These are phyloP conservation scores for Geotrichum reessii DNA, from an alignment of 1,139 yeast species.

Conservation along the genomic window DNA sequence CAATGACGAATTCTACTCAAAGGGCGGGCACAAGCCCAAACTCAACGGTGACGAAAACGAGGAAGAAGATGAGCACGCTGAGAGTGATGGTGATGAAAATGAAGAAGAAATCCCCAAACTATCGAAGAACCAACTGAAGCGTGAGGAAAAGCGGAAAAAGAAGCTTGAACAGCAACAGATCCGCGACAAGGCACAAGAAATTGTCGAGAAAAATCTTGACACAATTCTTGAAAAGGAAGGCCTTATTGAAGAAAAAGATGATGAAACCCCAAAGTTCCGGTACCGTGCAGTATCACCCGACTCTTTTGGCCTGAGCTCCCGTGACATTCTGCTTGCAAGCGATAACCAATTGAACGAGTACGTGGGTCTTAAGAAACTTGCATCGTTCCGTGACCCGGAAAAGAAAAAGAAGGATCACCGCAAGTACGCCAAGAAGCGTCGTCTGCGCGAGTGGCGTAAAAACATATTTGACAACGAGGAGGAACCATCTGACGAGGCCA, in stretches of 20 bases:
- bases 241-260: conserved; percentile 33
- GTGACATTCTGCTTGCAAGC: conserved; percentile 87
- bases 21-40: conserved; percentile 50
- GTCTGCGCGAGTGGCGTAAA: conserved; percentile 85
- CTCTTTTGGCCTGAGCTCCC: conserved; percentile 73
- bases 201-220: conserved; percentile 53
- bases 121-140: conserved; percentile 30
- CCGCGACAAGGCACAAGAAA: conserved; percentile 62
- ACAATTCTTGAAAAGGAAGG: conserved; percentile 32
- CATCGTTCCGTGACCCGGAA: conserved; percentile 82
- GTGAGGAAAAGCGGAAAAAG: conserved; percentile 50
- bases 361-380: conserved; percentile 86
- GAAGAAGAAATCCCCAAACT: conserved; percentile 24
- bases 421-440: conserved; percentile 74
- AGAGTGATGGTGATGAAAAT: conserved; percentile 29
- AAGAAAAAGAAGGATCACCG: conserved; percentile 70
- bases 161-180: conserved; percentile 60
- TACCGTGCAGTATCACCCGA: conserved; percentile 97
- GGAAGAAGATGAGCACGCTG: conserved; percentile 26
- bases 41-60: conserved; percentile 33
- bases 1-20: conserved; percentile 67
- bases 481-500: conserved; percentile 45
- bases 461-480: conserved; percentile 63
- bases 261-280: conserved; percentile 62
- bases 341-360: conserved; percentile 77